A percentile compares a stretch with the other conserved stretches of the same genome.
Evolutionary conservation across 768 basidiomycete species (phyloP).

Genomic region (Amanita rubescens): DNA sequence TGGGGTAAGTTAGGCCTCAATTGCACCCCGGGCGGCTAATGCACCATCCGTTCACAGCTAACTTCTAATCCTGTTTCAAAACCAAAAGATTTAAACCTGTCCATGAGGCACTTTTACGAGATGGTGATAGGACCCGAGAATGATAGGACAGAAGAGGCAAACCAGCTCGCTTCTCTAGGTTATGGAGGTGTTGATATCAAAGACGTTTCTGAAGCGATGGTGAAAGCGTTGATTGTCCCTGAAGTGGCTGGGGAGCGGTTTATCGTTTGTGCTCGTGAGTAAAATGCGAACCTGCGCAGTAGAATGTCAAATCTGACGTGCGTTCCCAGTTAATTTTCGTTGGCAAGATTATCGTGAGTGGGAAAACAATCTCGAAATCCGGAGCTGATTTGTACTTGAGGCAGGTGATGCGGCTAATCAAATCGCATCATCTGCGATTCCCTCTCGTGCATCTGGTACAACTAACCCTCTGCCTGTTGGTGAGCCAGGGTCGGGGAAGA

Average conservation of each 20-base stretch:
- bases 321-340: slow-evolving; percentile 13
- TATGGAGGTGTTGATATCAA: slow-evolving; percentile 39
- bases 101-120: slow-evolving; percentile 24
- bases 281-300: neutral
- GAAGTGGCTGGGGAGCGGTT: slow-evolving; percentile 43
- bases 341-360: slow-evolving; percentile 32
- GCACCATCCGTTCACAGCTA: slow-evolving; percentile 19
- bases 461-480: slow-evolving; percentile 21
- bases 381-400: neutral
- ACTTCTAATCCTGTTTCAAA: slow-evolving; percentile 31
- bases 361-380: too few relatives aligned
- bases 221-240: slow-evolving; percentile 33
- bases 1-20: slow-evolving; percentile 10
- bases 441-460: slow-evolving; percentile 4
- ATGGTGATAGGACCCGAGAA: slow-evolving; percentile 12
- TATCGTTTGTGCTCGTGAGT: slow-evolving; percentile 27
- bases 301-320: neutral
- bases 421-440: slow-evolving; percentile 17
- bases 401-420: slow-evolving; percentile 28
- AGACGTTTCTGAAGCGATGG: slow-evolving; percentile 45
- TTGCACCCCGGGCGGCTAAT: neutral
- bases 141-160: slow-evolving; percentile 7
- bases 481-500: neutral
- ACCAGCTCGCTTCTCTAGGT: slow-evolving; percentile 14
- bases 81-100: slow-evolving; percentile 31